Conservation (phyloP, 2,329 filamentous ascomycete genomes). For the Rhexocercosporidium sp. region DNA sequence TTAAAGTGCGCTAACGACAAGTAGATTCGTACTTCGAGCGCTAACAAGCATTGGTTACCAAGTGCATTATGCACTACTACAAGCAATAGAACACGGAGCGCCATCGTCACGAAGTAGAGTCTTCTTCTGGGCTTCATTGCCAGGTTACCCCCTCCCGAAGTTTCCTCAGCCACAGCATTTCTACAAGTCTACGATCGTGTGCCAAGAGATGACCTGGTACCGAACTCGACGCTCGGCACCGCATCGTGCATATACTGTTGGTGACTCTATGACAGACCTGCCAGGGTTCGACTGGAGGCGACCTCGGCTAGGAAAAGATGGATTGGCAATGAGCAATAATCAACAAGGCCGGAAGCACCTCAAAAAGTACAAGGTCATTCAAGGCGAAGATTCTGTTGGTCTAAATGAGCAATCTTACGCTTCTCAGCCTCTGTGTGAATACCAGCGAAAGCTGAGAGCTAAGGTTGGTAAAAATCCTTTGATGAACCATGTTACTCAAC, state of each 20-base stretch:
- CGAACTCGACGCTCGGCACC: constrained; percentile 19
- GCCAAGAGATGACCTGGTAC: constrained; percentile 12
- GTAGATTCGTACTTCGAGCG: constrained; percentile 30
- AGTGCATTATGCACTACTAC: constrained; percentile 25
- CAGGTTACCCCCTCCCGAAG: constrained; percentile 23
- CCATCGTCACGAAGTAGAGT: constrained; percentile 28
- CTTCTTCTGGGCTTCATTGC: constrained; percentile 29
- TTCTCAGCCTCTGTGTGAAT: constrained; percentile 16
- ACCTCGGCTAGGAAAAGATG: constrained; percentile 4
- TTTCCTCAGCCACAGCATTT: constrained; percentile 28
- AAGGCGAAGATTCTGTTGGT: constrained; percentile 10
- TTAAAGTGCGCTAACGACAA: background rate
- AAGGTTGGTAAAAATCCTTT: background rate
- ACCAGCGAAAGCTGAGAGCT: constrained; percentile 18
- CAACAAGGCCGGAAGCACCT: background rate
- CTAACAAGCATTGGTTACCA: constrained; percentile 33
- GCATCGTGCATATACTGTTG: constrained; percentile 22
- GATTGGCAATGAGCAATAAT: background rate
- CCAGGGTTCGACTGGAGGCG: constrained; percentile 29
- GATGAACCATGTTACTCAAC: constrained; percentile 21
- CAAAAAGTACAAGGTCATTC: background rate
- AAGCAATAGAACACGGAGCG: constrained; percentile 24
- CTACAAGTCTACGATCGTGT: background rate
- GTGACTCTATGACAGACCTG: constrained; percentile 27
- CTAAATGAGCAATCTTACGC: constrained; percentile 16